Evolutionary conservation across 441 rosid species (phyloP).

Genomic region (Populus hybrid): DNA sequence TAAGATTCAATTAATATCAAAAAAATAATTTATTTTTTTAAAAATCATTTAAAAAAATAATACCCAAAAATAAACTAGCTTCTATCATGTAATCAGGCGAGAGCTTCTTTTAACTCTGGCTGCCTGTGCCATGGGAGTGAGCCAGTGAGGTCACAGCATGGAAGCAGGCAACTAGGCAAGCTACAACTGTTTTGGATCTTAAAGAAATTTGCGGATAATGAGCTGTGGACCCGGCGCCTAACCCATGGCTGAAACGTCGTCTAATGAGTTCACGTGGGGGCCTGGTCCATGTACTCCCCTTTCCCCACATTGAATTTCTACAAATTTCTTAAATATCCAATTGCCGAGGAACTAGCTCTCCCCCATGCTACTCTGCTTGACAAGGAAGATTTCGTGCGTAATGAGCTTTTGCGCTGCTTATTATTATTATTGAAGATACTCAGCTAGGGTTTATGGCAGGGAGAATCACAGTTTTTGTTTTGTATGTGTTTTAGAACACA

Average conservation of each 20-base stretch:
- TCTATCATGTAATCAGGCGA: background rate
- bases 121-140: background rate
- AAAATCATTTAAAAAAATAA: too few relatives aligned
- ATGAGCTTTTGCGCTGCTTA: too few relatives aligned
- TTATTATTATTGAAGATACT: background rate
- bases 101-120: background rate
- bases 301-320: background rate
- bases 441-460: background rate
- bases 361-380: background rate
- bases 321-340: too few relatives aligned
- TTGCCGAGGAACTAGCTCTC: too few relatives aligned
- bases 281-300: background rate
- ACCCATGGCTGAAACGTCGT: background rate
- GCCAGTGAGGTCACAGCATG: background rate
- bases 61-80: too few relatives aligned
- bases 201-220: background rate
- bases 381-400: too few relatives aligned
- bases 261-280: background rate
- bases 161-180: too few relatives aligned
- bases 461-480: background rate
- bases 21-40: too few relatives aligned
- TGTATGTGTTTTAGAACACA: background rate
- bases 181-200: background rate
- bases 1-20: too few relatives aligned
- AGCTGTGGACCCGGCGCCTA: slow-evolving; percentile 2